Evolutionary conservation across 2,329 filamentous ascomycete species (phyloP).

Genomic region (Epichloe aotearoae): DNA sequence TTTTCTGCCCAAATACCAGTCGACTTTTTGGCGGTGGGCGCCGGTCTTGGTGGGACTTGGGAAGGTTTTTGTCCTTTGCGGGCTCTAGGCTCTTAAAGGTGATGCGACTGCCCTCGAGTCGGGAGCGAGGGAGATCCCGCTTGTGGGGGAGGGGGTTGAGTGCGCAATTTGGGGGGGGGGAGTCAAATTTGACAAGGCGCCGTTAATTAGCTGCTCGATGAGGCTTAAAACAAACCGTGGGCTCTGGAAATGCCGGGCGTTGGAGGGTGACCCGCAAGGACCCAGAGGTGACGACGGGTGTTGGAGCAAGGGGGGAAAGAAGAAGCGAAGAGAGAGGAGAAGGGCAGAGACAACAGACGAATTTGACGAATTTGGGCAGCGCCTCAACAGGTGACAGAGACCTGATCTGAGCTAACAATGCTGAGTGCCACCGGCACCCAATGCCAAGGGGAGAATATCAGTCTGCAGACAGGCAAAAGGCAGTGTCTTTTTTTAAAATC

Average conservation of each 20-base stretch:
- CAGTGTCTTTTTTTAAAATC: too few relatives aligned
- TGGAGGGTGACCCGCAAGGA: not conserved
- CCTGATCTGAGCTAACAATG: not conserved
- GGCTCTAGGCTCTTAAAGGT: slow-evolving; percentile 1
- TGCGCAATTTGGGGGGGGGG: not conserved
- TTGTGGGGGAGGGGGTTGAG: slow-evolving; percentile 1
- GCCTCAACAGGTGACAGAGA: not conserved
- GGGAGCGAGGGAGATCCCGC: slow-evolving; percentile 6
- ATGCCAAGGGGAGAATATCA: not conserved
- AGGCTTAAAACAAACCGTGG: not conserved
- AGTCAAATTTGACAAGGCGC: not conserved
- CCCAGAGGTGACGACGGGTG: not conserved
- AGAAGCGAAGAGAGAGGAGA: not conserved
- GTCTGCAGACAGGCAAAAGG: not conserved
- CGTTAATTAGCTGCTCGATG: not conserved
- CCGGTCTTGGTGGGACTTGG: slow-evolving; percentile 1
- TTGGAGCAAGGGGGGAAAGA: not conserved
- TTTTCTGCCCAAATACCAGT: not conserved
- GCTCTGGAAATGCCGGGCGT: not conserved
- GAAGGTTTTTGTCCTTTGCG: not conserved
- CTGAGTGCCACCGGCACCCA: not conserved
- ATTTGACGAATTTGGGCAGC: not conserved
- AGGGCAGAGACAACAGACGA: not conserved
- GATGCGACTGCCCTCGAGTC: not conserved
- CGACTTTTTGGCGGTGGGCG: slow-evolving; percentile 2